phyloP scores from a whole-genome alignment of 2,329 filamentous ascomycete genomes.

The Paraphoma chrysanthemicola region DNA sequence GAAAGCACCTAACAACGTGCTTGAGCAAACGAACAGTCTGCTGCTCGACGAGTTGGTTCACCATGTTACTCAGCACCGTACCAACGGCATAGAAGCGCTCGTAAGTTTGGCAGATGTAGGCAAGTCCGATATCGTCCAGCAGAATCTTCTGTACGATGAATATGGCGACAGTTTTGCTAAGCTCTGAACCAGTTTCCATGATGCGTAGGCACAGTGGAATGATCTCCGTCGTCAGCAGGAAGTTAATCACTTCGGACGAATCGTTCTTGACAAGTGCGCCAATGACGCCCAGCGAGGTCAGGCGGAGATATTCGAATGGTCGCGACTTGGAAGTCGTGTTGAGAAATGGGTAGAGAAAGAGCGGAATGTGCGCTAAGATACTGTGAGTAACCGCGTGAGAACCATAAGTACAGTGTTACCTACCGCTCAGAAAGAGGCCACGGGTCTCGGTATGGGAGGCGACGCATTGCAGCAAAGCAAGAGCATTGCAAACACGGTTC shows the following conservation, averaged over 20 bases:
- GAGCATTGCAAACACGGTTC: constrained; percentile 95
- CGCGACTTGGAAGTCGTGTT: constrained; percentile 98
- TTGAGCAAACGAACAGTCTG: constrained; percentile 95
- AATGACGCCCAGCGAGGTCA: constrained; percentile 95
- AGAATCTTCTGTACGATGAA: constrained; percentile 99
- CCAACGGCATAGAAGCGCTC: constrained; percentile 98
- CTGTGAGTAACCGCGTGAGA: constrained; percentile 18
- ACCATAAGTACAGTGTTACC: not conserved
- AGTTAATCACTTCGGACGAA: constrained; percentile 98
- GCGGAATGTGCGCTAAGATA: constrained; percentile 83
- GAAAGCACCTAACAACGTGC: constrained; percentile 96
- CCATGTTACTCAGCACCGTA: constrained; percentile 98
- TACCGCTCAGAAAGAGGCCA: constrained; percentile 90
- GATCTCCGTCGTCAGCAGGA: constrained; percentile 96
- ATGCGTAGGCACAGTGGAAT: constrained; percentile 97
- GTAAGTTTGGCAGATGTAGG: constrained; percentile 98
- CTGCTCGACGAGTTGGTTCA: constrained; percentile 94
- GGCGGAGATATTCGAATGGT: constrained; percentile 94
- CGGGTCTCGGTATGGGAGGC: constrained; percentile 97
- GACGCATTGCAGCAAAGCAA: constrained; percentile 94
- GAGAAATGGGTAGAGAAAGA: constrained; percentile 97
- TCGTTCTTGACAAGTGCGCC: constrained; percentile 98
- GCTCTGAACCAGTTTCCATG: constrained; percentile 98
- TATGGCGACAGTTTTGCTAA: constrained; percentile 98
- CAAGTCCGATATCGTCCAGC: constrained; percentile 92